Percentiles rank a stretch among this genome's conserved stretches.
Evolutionary conservation across 2,329 filamentous ascomycete genomes (phyloP).

Genomic region (Aspergillus sp.): DNA sequence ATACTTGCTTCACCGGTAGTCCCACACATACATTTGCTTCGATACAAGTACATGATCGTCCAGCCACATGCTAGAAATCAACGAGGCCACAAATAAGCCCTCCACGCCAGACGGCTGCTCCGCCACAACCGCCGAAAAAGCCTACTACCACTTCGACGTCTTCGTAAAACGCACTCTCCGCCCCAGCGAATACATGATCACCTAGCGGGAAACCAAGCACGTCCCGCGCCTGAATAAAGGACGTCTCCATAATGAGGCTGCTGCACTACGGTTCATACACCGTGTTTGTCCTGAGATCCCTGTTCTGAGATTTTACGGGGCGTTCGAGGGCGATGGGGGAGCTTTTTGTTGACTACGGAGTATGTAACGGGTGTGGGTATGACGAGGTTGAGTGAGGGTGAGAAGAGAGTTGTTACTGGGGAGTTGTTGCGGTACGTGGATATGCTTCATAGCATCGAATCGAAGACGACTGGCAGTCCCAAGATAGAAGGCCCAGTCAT

Average conservation of each 20-base stretch:
- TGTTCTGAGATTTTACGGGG: conserved; percentile 7
- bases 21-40: too few species aligned
- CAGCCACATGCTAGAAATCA: neutral
- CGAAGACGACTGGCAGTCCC: conserved; percentile 2
- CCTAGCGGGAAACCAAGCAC: conserved; percentile 1
- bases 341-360: conserved; percentile 6
- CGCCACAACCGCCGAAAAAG: conserved; percentile 6
- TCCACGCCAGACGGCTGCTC: neutral
- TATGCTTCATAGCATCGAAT: conserved; percentile 4
- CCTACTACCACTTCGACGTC: conserved; percentile 5
- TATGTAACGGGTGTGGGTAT: conserved; percentile 5
- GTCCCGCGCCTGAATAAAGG: conserved; percentile 7
- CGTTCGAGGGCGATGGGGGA: conserved; percentile 7
- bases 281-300: conserved; percentile 6
- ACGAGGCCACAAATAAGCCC: too few species aligned
- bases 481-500: conserved; percentile 4
- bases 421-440: conserved; percentile 6
- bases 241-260: conserved; percentile 12
- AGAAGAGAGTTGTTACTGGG: conserved; percentile 6
- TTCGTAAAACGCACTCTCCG: conserved; percentile 8
- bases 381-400: conserved; percentile 1
- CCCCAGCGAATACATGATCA: conserved; percentile 6
- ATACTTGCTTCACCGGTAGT: too few species aligned
- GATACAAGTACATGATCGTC: neutral
- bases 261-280: conserved; percentile 4